Evolutionary conservation across 768 basidiomycete species (phyloP), one percentile per base, ranked within the genome.

Genomic region (Mycena galericulata): DNA sequence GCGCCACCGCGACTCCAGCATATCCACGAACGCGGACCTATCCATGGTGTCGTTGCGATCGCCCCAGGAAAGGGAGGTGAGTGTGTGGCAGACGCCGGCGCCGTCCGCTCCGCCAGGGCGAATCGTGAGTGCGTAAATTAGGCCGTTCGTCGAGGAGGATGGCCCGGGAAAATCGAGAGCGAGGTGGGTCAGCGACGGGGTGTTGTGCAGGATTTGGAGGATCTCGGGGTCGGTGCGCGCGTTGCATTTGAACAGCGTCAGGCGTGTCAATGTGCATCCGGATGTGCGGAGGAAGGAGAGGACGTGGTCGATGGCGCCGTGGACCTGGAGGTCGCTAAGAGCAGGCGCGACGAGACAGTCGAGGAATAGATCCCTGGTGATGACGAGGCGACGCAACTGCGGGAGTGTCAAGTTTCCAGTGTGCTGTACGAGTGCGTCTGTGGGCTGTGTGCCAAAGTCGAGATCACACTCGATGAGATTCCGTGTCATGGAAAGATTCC

Each of bases 401-500:
- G 40, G 56, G 1, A 57, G 27, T 1, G n/a, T 54, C 34, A 54
- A n/a, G 10, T 6, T 54, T n/a, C n/a, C 53, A 11, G 27, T 30
- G 27, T 22, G 45, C 8, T 14, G 22, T 7, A 27, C 32, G 2
- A 18, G 1, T 22, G 30, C 17, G 3, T 29, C 29, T 8, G 30
- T 3, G n/a, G 15, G 5, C 3, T 32, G 6, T 6, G 26, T 1
- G 4, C 4, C 29, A 20, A 50, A 38, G 38, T 40, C 47, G 0
- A 61, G 8, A 20, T 61, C 46, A 46, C 59, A 61, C 26, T 61
- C 59, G 20, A 61, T 46, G 20, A 61, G 59, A 18, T 49, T 61
- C n/a, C 24, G 8, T 3, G 59, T 22, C 0, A 30, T 20, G 32
- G 59, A 32, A 3, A 50, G 59, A 27, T 26, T 49, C 3, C 24